These are phyloP conservation scores for Hygrocybe coccinea DNA, from an alignment of 768 basidiomycete genomes.

Conservation along the genomic window DNA sequence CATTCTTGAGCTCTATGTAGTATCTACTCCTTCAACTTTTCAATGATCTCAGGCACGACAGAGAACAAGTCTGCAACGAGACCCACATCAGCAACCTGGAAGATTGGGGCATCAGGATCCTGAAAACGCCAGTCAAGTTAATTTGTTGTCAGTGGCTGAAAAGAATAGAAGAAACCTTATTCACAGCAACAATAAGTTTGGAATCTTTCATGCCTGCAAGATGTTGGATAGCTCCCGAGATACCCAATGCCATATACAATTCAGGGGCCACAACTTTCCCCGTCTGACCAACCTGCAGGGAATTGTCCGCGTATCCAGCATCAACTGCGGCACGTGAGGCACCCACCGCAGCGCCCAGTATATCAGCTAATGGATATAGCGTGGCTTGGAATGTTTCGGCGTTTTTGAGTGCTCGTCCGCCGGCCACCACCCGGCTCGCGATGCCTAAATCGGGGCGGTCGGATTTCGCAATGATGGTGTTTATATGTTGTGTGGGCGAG, in stretches of 20 bases:
- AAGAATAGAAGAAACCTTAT: conserved; percentile 60
- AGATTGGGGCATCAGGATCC: conserved; percentile 98
- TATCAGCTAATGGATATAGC: conserved; percentile 89
- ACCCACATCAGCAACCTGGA: conserved; percentile 95
- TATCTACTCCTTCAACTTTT: conserved; percentile 75
- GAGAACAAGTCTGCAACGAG: conserved; percentile 92
- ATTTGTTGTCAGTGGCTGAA: not conserved
- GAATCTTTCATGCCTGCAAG: conserved; percentile 99
- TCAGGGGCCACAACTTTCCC: conserved; percentile 98
- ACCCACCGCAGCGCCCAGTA: conserved; percentile 90
- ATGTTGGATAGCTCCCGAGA: conserved; percentile 98
- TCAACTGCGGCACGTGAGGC: conserved; percentile 98
- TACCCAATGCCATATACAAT: conserved; percentile 92
- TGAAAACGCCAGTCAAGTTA: conserved; percentile 25
- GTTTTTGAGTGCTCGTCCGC: conserved; percentile 91
- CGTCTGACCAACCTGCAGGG: conserved; percentile 97
- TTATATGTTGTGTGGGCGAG: conserved; percentile 58
- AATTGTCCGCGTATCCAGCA: conserved; percentile 97
- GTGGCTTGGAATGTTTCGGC: conserved; percentile 86
- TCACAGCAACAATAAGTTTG: conserved; percentile 95
- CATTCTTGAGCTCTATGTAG: conserved; percentile 29
- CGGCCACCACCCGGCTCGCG: conserved; percentile 86
- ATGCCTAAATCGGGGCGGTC: conserved; percentile 89
- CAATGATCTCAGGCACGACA: conserved; percentile 82
- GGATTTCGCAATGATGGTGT: conserved; percentile 78